Conservation (phyloP, 2,329 filamentous ascomycete genomes). For the Curvularia spicifera region DNA sequence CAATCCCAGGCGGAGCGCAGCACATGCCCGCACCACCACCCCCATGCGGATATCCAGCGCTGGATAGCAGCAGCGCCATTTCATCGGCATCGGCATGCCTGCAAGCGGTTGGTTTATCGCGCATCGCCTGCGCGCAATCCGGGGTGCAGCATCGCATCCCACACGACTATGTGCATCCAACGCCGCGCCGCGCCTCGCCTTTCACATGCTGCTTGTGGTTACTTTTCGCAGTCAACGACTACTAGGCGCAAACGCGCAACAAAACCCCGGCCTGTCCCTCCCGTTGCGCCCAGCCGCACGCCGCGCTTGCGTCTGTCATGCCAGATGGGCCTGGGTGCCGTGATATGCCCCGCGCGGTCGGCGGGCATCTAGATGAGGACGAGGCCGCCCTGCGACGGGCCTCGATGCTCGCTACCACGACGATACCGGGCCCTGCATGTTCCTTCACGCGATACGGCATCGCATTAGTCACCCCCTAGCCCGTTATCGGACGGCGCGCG, state of each 20-base stretch:
- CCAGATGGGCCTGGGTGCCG: not conserved
- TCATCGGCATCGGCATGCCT: slow-evolving; percentile 12
- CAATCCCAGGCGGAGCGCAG: slow-evolving; percentile 10
- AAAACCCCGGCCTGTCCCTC: not conserved
- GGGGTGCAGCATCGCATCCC: slow-evolving; percentile 28
- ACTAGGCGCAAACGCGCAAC: not conserved
- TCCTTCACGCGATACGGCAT: slow-evolving; percentile 4
- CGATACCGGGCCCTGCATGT: slow-evolving; percentile 16
- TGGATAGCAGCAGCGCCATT: not conserved
- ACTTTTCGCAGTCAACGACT: not conserved
- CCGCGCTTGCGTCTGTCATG: not conserved
- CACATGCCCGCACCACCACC: slow-evolving; percentile 15
- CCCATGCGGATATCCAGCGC: not conserved
- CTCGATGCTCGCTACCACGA: slow-evolving; percentile 7
- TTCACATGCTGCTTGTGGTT: slow-evolving; percentile 10
- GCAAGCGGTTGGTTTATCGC: slow-evolving; percentile 19
- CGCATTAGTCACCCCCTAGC: slow-evolving; percentile 12
- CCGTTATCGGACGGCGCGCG: slow-evolving; percentile 11
- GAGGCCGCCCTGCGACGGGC: slow-evolving; percentile 1
- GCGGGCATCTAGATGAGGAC: not conserved
- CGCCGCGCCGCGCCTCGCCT: slow-evolving; percentile 8
- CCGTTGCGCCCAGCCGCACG: not conserved
- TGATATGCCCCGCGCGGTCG: slow-evolving; percentile 2
- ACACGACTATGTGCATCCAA: not conserved
- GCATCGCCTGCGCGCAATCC: slow-evolving; percentile 17